Evolutionary conservation across 805 yeast genomes (phyloP), one percentile per base, ranked within the genome.

Genomic region (Starmerella sirachaensis): DNA sequence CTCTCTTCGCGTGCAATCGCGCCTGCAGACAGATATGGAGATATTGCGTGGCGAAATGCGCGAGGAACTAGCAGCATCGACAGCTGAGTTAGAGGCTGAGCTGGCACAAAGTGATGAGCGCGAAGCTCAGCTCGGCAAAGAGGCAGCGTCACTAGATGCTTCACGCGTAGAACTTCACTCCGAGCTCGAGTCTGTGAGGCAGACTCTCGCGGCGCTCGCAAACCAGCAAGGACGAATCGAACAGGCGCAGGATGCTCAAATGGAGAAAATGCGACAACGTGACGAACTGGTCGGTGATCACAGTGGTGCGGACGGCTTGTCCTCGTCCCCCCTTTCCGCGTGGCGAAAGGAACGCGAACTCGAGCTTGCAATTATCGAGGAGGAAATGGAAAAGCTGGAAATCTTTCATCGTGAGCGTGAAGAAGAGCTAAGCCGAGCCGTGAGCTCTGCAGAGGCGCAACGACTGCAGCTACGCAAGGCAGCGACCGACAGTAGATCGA

Each of bases 351-450:
- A 17, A 6, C 28, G 13, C 4, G 33, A 35, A 14, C 16, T 17
- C 3, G 11, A 18, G 6, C 35, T 38, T 1, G 11, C 5, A 1
- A 25, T 20, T 5, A 29, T 45, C 4, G 27, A 25, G 12, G 31
- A 24, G 10, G 39, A 43, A 19, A 23, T 45, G 18, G 53, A 48
- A 10, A 26, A 29, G 3, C 18, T 34, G 3, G 46, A 50, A 14
- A 29, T 36, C 11, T 22, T 28, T 1, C 46, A 50, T 28, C 50
- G 64, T 39, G 49, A 48, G 1, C 58, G 55, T 23, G 65, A 64
- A 45, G 48, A 57, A 11, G 43, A 41, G 7, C 41, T 56, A 7
- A 21, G 52, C 20, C 13, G 34, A 5, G 22, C 31, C 7, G 42
- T 62, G 1, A 50, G 54, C 14, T 49, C 45, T 3, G 33, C 54